Evolutionary conservation across 2,329 filamentous ascomycete genomes (phyloP).

Genomic region (Rhynchosporium graminicola): DNA sequence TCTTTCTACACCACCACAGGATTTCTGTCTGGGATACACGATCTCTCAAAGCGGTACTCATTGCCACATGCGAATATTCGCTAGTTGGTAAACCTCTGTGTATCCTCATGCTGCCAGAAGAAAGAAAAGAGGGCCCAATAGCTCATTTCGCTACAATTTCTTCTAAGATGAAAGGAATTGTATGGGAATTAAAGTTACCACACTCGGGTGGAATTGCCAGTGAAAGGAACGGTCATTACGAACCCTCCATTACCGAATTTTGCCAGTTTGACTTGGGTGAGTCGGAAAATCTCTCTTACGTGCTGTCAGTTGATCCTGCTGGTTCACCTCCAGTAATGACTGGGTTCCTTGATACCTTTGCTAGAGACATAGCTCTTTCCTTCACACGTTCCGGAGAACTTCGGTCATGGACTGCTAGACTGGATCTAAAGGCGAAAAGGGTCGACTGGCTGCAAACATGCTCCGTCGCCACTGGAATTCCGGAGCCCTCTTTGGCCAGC

Average conservation of each 20-base stretch:
- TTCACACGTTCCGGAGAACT: conserved; percentile 75
- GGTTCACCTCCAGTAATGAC: conserved; percentile 71
- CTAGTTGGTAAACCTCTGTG: conserved; percentile 74
- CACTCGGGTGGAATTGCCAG: conserved; percentile 41
- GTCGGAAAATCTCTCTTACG: conserved; percentile 59
- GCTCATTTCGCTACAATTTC: conserved; percentile 81
- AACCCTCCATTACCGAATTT: conserved; percentile 60
- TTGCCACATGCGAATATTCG: conserved; percentile 60
- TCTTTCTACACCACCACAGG: conserved; percentile 72
- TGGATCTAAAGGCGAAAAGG: conserved; percentile 58
- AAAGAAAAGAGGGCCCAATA: conserved; percentile 50
- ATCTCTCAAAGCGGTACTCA: conserved; percentile 54
- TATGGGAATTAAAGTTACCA: conserved; percentile 75
- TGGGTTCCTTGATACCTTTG: conserved; percentile 82
- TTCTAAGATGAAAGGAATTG: conserved; percentile 74
- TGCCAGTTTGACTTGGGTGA: conserved; percentile 69
- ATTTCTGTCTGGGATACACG: conserved; percentile 82
- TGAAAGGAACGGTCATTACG: conserved; percentile 41
- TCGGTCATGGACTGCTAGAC: conserved; percentile 81
- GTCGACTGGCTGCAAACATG: conserved; percentile 84
- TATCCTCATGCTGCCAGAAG: conserved; percentile 72
- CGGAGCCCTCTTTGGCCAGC: conserved; percentile 74
- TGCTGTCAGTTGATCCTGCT: conserved; percentile 84
- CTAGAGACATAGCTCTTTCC: conserved; percentile 81
- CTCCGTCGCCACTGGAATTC: conserved; percentile 75